Base-by-base conservation (phyloP, 306 rosid species). In the Casuarina cunninghamiana region DNA sequence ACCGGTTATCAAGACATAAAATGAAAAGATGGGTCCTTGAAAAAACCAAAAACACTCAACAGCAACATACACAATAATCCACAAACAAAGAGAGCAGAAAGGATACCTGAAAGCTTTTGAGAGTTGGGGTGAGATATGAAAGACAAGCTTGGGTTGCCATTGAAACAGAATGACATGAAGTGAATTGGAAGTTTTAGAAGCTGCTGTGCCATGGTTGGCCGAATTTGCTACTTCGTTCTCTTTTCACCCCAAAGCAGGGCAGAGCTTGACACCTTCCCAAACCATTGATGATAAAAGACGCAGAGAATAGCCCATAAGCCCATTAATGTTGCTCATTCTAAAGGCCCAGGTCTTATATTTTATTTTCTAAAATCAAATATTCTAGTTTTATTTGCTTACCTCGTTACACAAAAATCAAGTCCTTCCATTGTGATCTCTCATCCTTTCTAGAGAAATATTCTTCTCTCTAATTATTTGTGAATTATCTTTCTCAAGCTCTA, bases 191-290 rank as follows among this genome's bases (percentile, higher is more conserved):
- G 69, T 81, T 86, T 91, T 53, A 89, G 85, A 58, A 83, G 83
- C 54, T 84, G 93, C 10, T 76, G 70, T 51, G 90, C 91, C 90
- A 87, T 87, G 74, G 71, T 78, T 26, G 51, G 53, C 55, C 58
- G 26, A 43, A 42, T 39, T 41, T 8, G n/a, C 35, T 66, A 3
- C 17, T 49, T n/a, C 7, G 42, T 4, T 41, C 46, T 15, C 21
- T 63, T 39, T 15, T 16, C 49, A 13, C 50, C 32, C 32, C 32
- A 16, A 21, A 37, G 16, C 43, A 32, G 19, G 5, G 32, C 67
- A 32, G 67, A 39, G 32, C 32, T 15, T 5, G 16, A 0, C 4
- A 7, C 49, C 0, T 4, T 37, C n/a, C 17, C 10, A 61, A 35
- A 37, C 17, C 37, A 13, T 32, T 35, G 16, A 2, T 37, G 35